Percentiles rank a stretch among this genome's conserved stretches.
Evolutionary conservation across 2,329 filamentous ascomycete genomes (phyloP).

Genomic region (Coniella vitis): DNA sequence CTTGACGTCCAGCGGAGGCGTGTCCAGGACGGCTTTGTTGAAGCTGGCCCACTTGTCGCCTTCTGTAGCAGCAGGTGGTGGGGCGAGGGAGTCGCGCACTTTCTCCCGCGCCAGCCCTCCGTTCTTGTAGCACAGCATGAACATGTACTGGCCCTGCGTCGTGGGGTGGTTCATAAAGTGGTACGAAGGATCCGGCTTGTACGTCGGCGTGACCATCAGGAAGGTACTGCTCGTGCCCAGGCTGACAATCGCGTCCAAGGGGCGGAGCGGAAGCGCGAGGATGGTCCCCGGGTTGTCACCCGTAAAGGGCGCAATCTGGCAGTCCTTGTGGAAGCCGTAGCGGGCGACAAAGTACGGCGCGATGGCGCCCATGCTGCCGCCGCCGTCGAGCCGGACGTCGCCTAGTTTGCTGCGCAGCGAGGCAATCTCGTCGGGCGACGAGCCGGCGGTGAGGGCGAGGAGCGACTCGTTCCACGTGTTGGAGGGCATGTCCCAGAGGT

Average conservation of each 20-base stretch:
- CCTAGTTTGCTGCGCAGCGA: conserved; percentile 72
- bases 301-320: conserved; percentile 78
- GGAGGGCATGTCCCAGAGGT: conserved; percentile 82
- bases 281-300: conserved; percentile 97
- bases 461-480: conserved; percentile 69
- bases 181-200: conserved; percentile 82
- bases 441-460: conserved; percentile 66
- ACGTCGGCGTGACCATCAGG: conserved; percentile 91
- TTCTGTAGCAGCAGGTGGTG: conserved; percentile 33
- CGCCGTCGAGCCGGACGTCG: conserved; percentile 71
- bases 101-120: conserved; percentile 88
- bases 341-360: conserved; percentile 70
- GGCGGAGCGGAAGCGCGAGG: conserved; percentile 77
- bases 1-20: conserved; percentile 61
- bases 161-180: conserved; percentile 99
- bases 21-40: conserved; percentile 64
- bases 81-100: conserved; percentile 76
- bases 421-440: conserved; percentile 46
- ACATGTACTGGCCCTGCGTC: conserved; percentile 90
- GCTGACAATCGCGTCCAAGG: conserved; percentile 88
- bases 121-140: conserved; percentile 99
- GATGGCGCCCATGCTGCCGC: conserved; percentile 67
- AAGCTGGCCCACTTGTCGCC: conserved; percentile 69
- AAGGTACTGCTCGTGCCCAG: conserved; percentile 95
- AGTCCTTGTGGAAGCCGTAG: conserved; percentile 70